Evolutionary conservation across 306 rosid genomes (phyloP).

Genomic region (Astragalus membranaceus): DNA sequence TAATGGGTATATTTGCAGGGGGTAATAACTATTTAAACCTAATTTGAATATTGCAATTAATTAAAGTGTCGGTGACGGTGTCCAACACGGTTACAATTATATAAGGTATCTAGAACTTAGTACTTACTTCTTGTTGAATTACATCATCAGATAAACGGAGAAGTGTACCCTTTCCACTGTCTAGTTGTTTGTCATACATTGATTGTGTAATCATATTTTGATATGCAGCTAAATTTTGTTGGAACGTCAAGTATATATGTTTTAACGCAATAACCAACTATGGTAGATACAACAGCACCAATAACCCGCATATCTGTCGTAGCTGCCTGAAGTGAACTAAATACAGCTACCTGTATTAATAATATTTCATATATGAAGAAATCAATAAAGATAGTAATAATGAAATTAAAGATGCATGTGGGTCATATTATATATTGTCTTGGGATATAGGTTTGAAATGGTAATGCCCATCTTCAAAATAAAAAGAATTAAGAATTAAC

Average conservation of each 20-base stretch:
- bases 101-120: background rate
- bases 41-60: too few relatives aligned
- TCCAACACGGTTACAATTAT: too few relatives aligned
- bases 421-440: too few relatives aligned
- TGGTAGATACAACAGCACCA: constrained; percentile 62
- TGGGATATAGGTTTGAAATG: too few relatives aligned
- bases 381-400: too few relatives aligned
- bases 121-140: constrained; percentile 90
- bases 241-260: constrained; percentile 70
- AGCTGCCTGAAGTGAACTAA: constrained; percentile 56
- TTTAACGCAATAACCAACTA: constrained; percentile 77
- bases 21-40: too few relatives aligned
- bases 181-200: constrained; percentile 89
- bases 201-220: constrained; percentile 85
- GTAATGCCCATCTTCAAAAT: too few relatives aligned
- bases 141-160: constrained; percentile 96
- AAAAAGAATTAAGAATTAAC: too few relatives aligned
- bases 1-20: too few relatives aligned
- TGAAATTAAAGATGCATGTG: too few relatives aligned
- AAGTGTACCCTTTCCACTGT: constrained; percentile 87
- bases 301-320: constrained; percentile 63
- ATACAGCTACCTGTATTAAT: constrained; percentile 12
- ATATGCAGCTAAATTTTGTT: constrained; percentile 70
- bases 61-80: too few relatives aligned
- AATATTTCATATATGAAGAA: background rate